A percentile compares a stretch with the other conserved stretches of the same genome.
These are phyloP conservation scores for Skeletonema potamos DNA, from an alignment of 108 stramenopile genomes.

Conservation along the genomic window DNA sequence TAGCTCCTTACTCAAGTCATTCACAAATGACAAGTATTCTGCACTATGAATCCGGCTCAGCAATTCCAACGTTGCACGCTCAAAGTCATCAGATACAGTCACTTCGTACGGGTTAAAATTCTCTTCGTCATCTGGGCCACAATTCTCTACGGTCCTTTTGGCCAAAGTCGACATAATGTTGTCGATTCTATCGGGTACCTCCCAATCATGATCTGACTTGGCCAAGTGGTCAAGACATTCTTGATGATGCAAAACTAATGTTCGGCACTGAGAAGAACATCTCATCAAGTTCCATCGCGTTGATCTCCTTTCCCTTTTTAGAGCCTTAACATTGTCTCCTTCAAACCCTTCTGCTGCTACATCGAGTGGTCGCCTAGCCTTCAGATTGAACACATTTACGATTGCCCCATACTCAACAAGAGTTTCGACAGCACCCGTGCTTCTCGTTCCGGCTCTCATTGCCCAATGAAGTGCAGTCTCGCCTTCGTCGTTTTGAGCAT, in stretches of 20 bases:
- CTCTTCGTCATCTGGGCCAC: constrained; percentile 33
- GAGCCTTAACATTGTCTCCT: constrained; percentile 39
- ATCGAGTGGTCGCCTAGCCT: constrained; percentile 77
- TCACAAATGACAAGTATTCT: constrained; percentile 87
- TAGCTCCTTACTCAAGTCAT: constrained; percentile 84
- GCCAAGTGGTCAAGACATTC: constrained; percentile 88
- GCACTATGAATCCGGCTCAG: constrained; percentile 88
- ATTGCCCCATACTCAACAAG: constrained; percentile 77
- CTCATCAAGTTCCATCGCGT: constrained; percentile 59
- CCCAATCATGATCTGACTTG: constrained; percentile 84
- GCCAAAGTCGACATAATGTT: constrained; percentile 67
- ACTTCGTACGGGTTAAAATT: constrained; percentile 66
- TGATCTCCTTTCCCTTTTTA: constrained; percentile 49
- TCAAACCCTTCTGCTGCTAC: constrained; percentile 83
- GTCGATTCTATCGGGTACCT: constrained; percentile 79
- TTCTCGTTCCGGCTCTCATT: constrained; percentile 65
- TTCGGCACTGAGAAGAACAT: constrained; percentile 65
- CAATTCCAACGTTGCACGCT: constrained; percentile 83
- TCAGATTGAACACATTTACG: constrained; percentile 61
- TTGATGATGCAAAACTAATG: constrained; percentile 87
- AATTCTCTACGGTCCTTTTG: constrained; percentile 27
- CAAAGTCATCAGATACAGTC: constrained; percentile 83
- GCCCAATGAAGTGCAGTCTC: constrained; percentile 91
- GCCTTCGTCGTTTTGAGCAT: constrained; percentile 75
- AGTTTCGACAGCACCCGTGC: constrained; percentile 52